Conservation (phyloP, 1,139 yeast genomes). For the Diutina catenulata region DNA sequence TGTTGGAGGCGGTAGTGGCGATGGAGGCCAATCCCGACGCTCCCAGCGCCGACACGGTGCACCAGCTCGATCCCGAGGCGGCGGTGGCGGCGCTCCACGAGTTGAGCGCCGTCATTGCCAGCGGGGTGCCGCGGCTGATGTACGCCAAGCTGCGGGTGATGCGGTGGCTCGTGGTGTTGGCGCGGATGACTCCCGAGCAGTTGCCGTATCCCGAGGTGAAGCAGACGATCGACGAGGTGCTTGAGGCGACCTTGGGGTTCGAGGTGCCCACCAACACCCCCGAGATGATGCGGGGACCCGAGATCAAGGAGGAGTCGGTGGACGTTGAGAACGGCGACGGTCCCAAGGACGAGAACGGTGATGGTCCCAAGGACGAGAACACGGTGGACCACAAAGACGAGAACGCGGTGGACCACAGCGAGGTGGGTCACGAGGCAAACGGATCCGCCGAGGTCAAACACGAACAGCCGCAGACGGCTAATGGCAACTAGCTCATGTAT, state of each 20-base stretch:
- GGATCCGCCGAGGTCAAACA: no score
- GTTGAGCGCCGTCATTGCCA: not conserved
- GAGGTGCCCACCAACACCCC: not conserved
- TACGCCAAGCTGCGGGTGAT: conserved; percentile 1
- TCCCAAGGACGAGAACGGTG: no score
- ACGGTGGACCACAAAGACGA: no score
- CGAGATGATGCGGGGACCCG: conserved; percentile 5
- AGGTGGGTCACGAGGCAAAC: no score
- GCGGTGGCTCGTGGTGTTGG: conserved; percentile 3
- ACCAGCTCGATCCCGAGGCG: not conserved
- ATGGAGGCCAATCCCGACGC: not conserved
- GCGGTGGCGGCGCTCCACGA: not conserved
- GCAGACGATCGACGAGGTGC: not conserved
- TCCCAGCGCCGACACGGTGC: not conserved
- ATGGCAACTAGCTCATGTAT: no score
- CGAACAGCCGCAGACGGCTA: no score
- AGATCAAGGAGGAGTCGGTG: no score
- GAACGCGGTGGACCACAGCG: no score
- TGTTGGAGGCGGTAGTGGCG: not conserved
- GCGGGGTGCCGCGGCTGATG: not conserved
- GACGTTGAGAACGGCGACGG: no score
- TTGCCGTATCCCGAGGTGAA: conserved; percentile 1
- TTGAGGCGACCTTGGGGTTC: not conserved
- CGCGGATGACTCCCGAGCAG: not conserved
- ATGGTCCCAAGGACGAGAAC: no score